Conservation (phyloP, 2,329 filamentous ascomycete species). For the Neofusicoccum sp. region DNA sequence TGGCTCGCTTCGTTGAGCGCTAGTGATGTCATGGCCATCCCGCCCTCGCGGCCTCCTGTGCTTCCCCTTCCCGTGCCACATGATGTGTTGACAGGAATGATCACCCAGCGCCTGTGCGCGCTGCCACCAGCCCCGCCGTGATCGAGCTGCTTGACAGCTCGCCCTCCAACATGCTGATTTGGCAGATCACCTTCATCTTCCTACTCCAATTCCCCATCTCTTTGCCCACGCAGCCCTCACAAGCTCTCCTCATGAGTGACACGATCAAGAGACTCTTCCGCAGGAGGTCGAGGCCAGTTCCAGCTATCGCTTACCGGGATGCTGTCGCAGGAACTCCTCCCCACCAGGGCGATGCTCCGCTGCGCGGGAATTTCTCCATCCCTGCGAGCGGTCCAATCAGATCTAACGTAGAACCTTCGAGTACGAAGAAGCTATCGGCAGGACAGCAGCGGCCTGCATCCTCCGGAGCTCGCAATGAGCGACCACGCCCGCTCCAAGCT, state of each 20-base stretch:
- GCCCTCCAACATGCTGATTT: too few species aligned
- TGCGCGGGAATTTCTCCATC: not conserved
- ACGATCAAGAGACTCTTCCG: constrained; percentile 7
- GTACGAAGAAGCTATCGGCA: too few species aligned
- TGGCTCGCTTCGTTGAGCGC: not conserved
- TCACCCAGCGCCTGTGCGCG: too few species aligned
- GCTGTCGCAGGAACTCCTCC: not conserved
- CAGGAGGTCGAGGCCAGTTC: not conserved
- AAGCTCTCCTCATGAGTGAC: constrained; percentile 3
- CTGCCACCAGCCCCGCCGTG: too few species aligned
- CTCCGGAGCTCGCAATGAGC: not conserved
- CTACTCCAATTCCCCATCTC: not conserved
- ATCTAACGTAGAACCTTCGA: not conserved
- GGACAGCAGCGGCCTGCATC: not conserved
- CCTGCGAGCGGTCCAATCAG: not conserved
- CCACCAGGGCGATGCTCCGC: not conserved
- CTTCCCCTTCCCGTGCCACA: constrained; percentile 2
- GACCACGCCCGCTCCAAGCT: not conserved
- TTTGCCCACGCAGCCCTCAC: not conserved
- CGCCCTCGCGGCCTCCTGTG: not conserved
- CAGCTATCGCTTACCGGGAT: not conserved
- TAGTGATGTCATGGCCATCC: constrained; percentile 7
- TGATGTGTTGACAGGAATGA: too few species aligned
- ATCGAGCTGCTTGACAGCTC: too few species aligned
- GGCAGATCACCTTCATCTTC: not conserved